Base-by-base conservation (phyloP, 768 basidiomycete species). In the Suillus alpinus region DNA sequence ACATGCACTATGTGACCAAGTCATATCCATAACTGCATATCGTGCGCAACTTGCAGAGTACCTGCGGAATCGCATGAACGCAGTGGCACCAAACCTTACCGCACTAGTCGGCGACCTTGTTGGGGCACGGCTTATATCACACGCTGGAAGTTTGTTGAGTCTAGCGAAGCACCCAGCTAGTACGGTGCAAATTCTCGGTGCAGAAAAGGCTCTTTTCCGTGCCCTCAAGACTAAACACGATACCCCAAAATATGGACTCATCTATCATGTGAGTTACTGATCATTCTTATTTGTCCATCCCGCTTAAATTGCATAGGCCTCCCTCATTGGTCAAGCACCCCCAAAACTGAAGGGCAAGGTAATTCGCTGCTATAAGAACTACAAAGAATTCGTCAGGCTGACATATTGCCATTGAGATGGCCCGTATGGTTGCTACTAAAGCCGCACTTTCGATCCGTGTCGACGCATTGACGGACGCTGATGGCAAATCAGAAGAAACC, bases 391-490 rank as follows among this genome's bases (percentile, higher is more conserved):
- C 16, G 53, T 29, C 16, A 12, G 9, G 53, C 36, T 55, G 53
- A 55, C 23, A 37, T 53, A 4, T 13, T 41, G 9, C 50, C 32
- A 56, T 58, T 6, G 67, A 92, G 89, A 98, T 98, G 97, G 97
- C 97, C 23, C 92, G 97, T 69, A 99, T 99, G 97, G 94, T 98
- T 34, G 95, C 97, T 53, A 98, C 97, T 52, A 99, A 99, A 81
- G 88, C 96, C 4, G 92, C 97, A 1, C 86, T 99, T 14, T 96
- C 96, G 5, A 94, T 97, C 68, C 96, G 97, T 75, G 94, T 98
- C 40, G 97, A 99, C 66, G 97, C 97, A 7, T 88, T 99, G 50
- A 90, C 95, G 44, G 94, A 97, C 63, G 81, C 87, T 9, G 93
- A 98, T 62, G 91, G 87, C 67, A 97, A 98, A 75, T 93, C 92